Percentiles rank a stretch among this genome's conserved stretches.
phyloP scores from a whole-genome alignment of 2,329 filamentous ascomycete genomes.

The Celoporthe dispersa region DNA sequence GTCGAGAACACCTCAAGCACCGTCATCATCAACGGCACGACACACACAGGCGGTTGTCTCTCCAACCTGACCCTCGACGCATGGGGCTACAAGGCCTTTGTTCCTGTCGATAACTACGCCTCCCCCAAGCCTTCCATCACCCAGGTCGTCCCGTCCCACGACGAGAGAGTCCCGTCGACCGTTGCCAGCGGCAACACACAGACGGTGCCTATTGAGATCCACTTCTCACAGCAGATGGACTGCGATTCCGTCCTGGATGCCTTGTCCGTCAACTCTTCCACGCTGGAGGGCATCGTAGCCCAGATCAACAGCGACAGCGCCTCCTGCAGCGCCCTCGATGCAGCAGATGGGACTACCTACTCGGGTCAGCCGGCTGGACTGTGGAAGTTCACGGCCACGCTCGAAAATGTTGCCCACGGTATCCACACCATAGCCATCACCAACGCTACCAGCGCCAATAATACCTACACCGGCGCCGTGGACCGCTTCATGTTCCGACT shows the following conservation, averaged over 20 bases:
- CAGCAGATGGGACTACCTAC: slow-evolving; percentile 37
- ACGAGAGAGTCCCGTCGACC: slow-evolving; percentile 40
- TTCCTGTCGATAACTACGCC: slow-evolving; percentile 55
- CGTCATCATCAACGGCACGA: slow-evolving; percentile 52
- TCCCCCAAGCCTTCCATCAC: slow-evolving; percentile 62
- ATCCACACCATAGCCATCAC: slow-evolving; percentile 62
- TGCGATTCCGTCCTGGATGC: slow-evolving; percentile 57
- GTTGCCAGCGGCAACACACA: slow-evolving; percentile 43
- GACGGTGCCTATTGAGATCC: slow-evolving; percentile 39
- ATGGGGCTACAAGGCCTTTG: slow-evolving; percentile 65
- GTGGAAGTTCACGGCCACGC: slow-evolving; percentile 57
- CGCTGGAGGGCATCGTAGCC: slow-evolving; percentile 48
- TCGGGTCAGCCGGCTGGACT: slow-evolving; percentile 57
- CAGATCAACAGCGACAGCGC: slow-evolving; percentile 49
- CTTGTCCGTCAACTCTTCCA: slow-evolving; percentile 58
- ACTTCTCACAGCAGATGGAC: slow-evolving; percentile 65
- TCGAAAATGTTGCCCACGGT: slow-evolving; percentile 63
- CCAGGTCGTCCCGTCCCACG: slow-evolving; percentile 64
- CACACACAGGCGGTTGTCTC: slow-evolving; percentile 59
- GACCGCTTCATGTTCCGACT: slow-evolving; percentile 67
- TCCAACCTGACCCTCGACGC: slow-evolving; percentile 54
- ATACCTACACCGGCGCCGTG: slow-evolving; percentile 52
- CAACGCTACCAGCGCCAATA: slow-evolving; percentile 52
- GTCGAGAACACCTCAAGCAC: slow-evolving; percentile 50
- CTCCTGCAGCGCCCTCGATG: slow-evolving; percentile 47